Percentiles rank a stretch among this genome's conserved stretches.
Evolutionary conservation across 1,284 basidiomycete genomes (phyloP).

Genomic region (Sporisorium iseilematis-ciliati): DNA sequence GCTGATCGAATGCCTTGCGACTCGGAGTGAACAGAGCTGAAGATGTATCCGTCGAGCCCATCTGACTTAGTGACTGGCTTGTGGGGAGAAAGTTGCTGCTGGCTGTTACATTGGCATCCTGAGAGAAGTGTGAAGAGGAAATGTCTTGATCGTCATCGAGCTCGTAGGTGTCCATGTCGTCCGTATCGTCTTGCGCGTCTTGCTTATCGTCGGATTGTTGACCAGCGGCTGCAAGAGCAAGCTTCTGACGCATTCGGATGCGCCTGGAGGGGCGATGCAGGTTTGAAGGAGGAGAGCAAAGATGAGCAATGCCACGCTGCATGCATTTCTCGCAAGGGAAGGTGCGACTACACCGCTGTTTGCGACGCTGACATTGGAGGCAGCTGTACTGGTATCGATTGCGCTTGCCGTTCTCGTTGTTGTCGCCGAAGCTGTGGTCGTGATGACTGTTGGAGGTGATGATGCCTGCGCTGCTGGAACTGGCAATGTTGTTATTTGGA

Average conservation of each 20-base stretch:
- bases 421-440: constrained; percentile 17
- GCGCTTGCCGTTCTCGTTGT: constrained; percentile 31
- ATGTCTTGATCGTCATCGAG: constrained; percentile 31
- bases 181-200: constrained; percentile 12
- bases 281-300: constrained; percentile 39
- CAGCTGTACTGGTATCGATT: constrained; percentile 52
- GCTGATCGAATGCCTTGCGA: constrained; percentile 7
- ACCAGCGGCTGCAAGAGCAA: constrained; percentile 12
- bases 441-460: background rate
- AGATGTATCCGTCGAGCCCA: background rate
- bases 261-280: constrained; percentile 40
- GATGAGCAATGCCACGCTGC: constrained; percentile 45
- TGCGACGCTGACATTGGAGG: constrained; percentile 44
- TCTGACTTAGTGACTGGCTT: background rate
- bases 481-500: constrained; percentile 1
- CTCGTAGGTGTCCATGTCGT: constrained; percentile 39
- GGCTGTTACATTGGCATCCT: background rate
- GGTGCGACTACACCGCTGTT: constrained; percentile 45
- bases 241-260: constrained; percentile 40
- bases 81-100: background rate
- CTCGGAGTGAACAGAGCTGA: background rate
- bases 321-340: constrained; percentile 47
- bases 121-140: background rate
- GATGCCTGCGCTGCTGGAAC: constrained; percentile 3
- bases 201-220: constrained; percentile 5